Evolutionary conservation across 495 filamentous ascomycete genomes (phyloP), one percentile per base, ranked within the genome.

Genomic region (Delitschia confertaspora): DNA sequence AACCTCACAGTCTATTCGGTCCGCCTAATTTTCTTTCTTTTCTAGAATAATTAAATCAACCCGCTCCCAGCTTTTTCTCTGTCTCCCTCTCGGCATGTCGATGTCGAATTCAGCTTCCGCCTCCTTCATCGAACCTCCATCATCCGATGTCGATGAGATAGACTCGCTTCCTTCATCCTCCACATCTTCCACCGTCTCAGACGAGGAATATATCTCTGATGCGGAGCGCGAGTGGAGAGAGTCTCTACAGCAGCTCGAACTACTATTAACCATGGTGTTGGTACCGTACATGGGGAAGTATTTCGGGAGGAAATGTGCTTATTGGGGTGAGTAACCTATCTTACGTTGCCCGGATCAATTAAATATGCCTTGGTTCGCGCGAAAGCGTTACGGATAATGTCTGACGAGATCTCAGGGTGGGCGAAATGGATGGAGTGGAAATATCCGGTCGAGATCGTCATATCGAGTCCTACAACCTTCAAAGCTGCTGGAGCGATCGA

Each of bases 221-320:
- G 91, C 91, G 13, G 89, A 98, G 61, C 73, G 71, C 14, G 88
- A 98, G 62, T 98, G 91, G 91, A 80, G 85, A 51, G 85, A 87
- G 56, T 88, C 81, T 53, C 65, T 98, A 51, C 83, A 94, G 66
- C 91, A 98, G 65, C 64, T 96, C 33, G 85, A 98, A 70, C 67
- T 98, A 36, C 68, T 98, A 32, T 60, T 95, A 59, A 89, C 80
- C 6, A 93, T 98, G 85, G 83, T 96, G 13, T 58, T 95, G 53
- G 81, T 96, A 26, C 91, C 91, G 13, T 94, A 89, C 60, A 65
- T 86, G 38, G 91, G 91, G 16, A 96, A 95, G 62, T 95, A 86
- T 63, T 69, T 95, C 54, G 91, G 91, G 27, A 72, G 91, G 61
- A 86, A 79, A 65, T 93, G 85, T 69, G 91, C 91, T 38, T 96